Evolutionary conservation across 768 basidiomycete species (phyloP), one percentile per base, ranked within the genome.

Genomic region (Gelatoporia subvermispora): DNA sequence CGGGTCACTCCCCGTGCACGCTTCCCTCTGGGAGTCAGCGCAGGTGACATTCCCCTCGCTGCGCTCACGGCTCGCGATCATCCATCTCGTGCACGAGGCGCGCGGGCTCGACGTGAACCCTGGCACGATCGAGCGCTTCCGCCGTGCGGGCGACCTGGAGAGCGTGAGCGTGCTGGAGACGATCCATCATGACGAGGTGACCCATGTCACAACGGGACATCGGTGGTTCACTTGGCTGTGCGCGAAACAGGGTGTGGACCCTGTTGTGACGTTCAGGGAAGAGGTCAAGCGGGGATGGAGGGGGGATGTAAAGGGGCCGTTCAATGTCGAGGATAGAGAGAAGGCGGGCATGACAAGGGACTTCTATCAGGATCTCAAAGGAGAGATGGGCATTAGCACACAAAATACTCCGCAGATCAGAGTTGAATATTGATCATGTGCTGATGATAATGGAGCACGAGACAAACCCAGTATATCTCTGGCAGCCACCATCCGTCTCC

Each of bases 11-110:
- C 77, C 84, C 16, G 85, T 90, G 2, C 88, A 90, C 57, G 84
- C 86, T 0, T 80, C 77, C 0, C 77, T 91, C 3, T 91, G 88
- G 90, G 82, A 88, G 51, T 85, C 84, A 5, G 89, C 88, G 0
- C 68, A 71, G 8, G 71, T 79, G 28, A 93, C 88, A 0, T 76
- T 78, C 10, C 60, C 76, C 18, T 88, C 85, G 2, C 72, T 91
- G 35, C 77, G 79, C 20, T 72, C 87, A 1, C 75, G 88, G 11
- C 77, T 91, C 34, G 85, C 85, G 1, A 90, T 91, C 63, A 87
- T 93, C 57, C 88, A 90, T 56, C 79, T 92, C 15, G 87, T 91
- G 1, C 88, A 89, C 61, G 88, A 91, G 70, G 88, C 88, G 2
- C 70, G 88, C 22, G 89, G 89, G 4, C 71, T 93, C 16, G 90